These are phyloP conservation scores for Saccharum officinarum DNA, from an alignment of 176 grass and related monocot species.

Conservation along the genomic window DNA sequence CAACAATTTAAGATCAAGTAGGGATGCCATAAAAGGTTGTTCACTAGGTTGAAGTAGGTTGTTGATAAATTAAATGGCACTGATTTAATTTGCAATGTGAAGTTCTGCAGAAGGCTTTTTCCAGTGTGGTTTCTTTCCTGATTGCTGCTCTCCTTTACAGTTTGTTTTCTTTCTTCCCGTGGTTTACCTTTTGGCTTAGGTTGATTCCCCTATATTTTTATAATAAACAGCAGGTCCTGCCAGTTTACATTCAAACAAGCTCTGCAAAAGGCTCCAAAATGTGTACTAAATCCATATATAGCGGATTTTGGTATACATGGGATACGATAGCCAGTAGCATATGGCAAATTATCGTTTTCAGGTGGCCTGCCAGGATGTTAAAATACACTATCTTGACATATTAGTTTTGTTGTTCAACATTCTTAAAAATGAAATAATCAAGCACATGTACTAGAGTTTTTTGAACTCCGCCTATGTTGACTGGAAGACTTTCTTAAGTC, in stretches of 20 bases:
- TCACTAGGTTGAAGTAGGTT: background rate
- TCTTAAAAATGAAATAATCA: background rate
- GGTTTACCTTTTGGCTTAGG: background rate
- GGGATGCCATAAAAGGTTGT: constrained; percentile 5
- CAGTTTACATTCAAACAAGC: background rate
- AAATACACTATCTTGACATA: constrained; percentile 2
- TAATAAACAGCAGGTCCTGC: background rate
- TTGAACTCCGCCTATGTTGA: no score
- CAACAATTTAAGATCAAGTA: constrained; percentile 6
- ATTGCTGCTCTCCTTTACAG: background rate
- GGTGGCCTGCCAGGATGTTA: background rate
- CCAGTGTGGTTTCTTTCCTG: background rate
- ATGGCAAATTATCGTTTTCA: background rate
- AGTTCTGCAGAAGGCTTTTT: background rate
- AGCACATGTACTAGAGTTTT: background rate
- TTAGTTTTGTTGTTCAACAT: background rate
- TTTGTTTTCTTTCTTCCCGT: background rate
- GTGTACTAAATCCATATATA: background rate
- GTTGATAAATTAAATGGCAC: background rate
- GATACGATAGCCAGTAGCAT: background rate
- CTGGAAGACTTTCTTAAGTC: no score
- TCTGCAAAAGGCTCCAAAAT: background rate
- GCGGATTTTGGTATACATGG: background rate
- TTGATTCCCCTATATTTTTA: background rate
- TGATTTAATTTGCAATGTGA: background rate